Conservation (phyloP, 192 early-diverging fungal species). For the Allomyces macrogynus region DNA sequence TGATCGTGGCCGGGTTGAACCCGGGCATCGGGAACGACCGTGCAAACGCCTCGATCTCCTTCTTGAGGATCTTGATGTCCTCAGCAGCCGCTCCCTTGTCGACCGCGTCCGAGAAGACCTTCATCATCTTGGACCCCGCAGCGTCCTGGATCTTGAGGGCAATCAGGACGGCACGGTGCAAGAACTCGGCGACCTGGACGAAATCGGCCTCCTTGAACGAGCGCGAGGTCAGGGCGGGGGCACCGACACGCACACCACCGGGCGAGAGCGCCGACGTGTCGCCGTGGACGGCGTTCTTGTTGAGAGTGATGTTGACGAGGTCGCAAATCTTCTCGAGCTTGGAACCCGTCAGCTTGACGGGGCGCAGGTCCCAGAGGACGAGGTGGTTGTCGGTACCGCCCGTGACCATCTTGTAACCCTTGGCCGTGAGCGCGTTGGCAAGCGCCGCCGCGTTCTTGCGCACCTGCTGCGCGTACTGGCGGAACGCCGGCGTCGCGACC, state of each 20-base stretch:
- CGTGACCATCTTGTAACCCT: constrained; percentile 87
- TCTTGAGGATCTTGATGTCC: constrained; percentile 63
- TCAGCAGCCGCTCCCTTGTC: constrained; percentile 26
- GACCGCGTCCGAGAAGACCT: constrained; percentile 85
- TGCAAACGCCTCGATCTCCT: constrained; percentile 83
- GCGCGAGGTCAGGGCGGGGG: constrained; percentile 88
- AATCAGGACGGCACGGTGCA: constrained; percentile 85
- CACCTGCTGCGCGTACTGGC: constrained; percentile 86
- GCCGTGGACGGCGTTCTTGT: constrained; percentile 98
- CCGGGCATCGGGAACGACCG: constrained; percentile 96
- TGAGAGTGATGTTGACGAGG: constrained; percentile 87
- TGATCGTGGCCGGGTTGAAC: constrained; percentile 26
- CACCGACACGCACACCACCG: constrained; percentile 91
- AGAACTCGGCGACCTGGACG: constrained; percentile 83
- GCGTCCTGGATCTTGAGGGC: constrained; percentile 63
- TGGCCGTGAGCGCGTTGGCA: constrained; percentile 43
- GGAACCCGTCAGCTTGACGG: constrained; percentile 72
- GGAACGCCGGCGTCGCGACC: constrained; percentile 81
- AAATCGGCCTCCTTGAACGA: constrained; percentile 95
- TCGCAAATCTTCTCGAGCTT: constrained; percentile 99
- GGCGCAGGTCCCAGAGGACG: constrained; percentile 93
- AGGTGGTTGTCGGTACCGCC: constrained; percentile 97
- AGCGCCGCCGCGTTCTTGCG: constrained; percentile 78
- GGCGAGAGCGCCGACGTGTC: constrained; percentile 88
- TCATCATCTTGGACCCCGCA: constrained; percentile 80